phyloP scores from a whole-genome alignment of 306 rosid species.

The Cucumis hystrix region DNA sequence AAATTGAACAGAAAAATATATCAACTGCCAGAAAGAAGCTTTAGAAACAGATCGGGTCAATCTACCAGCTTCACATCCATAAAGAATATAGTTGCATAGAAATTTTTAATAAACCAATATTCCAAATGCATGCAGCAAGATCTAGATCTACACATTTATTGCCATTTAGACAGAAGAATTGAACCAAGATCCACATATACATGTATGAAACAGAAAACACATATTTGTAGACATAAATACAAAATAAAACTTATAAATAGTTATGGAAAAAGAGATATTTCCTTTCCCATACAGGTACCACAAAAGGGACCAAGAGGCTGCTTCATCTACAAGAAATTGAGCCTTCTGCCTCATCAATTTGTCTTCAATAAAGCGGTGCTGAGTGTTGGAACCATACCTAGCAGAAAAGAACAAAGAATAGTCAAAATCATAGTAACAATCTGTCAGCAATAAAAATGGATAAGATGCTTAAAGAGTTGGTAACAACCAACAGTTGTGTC shows the following conservation, averaged over 20 bases:
- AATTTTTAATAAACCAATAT: background rate
- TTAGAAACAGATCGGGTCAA: background rate
- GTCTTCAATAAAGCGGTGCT: constrained; percentile 81
- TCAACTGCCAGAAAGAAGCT: background rate
- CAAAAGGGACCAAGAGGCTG: constrained; percentile 95
- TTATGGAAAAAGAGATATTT: constrained; percentile 27
- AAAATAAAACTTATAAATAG: background rate
- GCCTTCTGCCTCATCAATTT: constrained; percentile 95
- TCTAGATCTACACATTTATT: background rate
- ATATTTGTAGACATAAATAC: background rate
- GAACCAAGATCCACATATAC: background rate
- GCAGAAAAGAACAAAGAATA: background rate
- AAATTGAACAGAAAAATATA: background rate
- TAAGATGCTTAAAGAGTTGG: background rate
- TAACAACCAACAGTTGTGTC: background rate
- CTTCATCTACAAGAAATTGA: constrained; percentile 84
- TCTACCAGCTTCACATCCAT: background rate
- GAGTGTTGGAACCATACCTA: constrained; percentile 54
- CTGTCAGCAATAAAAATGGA: background rate
- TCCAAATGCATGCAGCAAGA: background rate
- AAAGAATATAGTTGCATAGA: background rate
- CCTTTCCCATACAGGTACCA: constrained; percentile 97
- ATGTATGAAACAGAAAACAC: background rate
- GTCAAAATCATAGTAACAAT: background rate
- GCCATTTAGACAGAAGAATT: background rate